Conservation (phyloP, 2,329 filamentous ascomycete species). For the Herpotrichia juniperi region DNA sequence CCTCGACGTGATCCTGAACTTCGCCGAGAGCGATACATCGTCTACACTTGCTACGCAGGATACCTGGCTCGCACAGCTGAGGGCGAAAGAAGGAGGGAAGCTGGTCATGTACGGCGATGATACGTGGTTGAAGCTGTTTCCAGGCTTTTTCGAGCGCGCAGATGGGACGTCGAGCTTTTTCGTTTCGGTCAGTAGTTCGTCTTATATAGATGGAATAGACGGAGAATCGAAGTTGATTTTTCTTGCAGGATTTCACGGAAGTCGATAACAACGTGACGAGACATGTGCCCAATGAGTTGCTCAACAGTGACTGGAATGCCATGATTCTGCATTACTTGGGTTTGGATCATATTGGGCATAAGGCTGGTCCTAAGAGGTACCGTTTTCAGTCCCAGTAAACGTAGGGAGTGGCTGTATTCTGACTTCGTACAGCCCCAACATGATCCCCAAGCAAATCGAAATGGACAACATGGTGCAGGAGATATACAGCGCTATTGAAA, state of each 20-base stretch:
- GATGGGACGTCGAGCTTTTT: constrained; percentile 99
- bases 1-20: constrained; percentile 93
- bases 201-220: constrained; percentile 39
- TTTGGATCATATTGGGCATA: constrained; percentile 96
- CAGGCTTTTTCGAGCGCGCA: constrained; percentile 79
- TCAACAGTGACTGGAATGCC: constrained; percentile 82
- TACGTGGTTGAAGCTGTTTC: constrained; percentile 97
- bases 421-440: constrained; percentile 69
- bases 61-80: constrained; percentile 95
- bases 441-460: constrained; percentile 90
- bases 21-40: constrained; percentile 90
- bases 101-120: constrained; percentile 97
- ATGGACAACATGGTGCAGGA: constrained; percentile 84
- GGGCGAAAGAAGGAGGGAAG: constrained; percentile 67
- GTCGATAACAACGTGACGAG: constrained; percentile 97
- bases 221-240: constrained; percentile 17
- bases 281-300: constrained; percentile 79
- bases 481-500: constrained; percentile 78
- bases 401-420: constrained; percentile 5
- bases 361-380: constrained; percentile 83
- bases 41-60: constrained; percentile 89
- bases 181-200: constrained; percentile 74
- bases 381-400: constrained; percentile 16
- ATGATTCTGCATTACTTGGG: constrained; percentile 96
- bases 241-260: constrained; percentile 85